These are phyloP conservation scores for Pleurozium schreberi DNA, from an alignment of 225 moss, liverwort and hornwort species.

Conservation along the genomic window DNA sequence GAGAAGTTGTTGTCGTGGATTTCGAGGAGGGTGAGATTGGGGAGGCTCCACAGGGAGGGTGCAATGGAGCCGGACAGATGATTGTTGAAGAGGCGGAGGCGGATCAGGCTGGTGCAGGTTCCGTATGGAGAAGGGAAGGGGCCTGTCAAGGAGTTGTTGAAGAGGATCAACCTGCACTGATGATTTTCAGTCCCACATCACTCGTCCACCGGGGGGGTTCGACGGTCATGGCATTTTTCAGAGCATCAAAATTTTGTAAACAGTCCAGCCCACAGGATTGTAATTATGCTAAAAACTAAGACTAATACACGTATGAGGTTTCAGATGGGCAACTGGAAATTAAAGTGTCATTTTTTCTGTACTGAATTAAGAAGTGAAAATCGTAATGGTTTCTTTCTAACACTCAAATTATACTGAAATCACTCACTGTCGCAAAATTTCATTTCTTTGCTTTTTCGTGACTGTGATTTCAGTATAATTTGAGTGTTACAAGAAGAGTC, in stretches of 20 bases:
- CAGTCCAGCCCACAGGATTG: not conserved
- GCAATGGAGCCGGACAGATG: constrained; percentile 14
- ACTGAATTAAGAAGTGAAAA: not conserved
- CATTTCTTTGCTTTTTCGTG: not conserved
- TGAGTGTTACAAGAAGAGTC: not conserved
- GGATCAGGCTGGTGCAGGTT: constrained; percentile 22
- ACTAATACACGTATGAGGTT: too few relatives aligned
- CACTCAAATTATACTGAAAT: not conserved
- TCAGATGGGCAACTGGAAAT: too few relatives aligned
- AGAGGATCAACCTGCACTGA: constrained; percentile 32
- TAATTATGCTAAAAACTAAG: not conserved
- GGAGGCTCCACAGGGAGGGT: constrained; percentile 5
- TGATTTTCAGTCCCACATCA: not conserved
- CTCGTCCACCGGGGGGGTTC: too few relatives aligned
- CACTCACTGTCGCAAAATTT: not conserved
- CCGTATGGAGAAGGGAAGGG: constrained; percentile 8
- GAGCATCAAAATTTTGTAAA: not conserved
- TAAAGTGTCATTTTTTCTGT: not conserved
- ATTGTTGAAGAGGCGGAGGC: constrained; percentile 30
- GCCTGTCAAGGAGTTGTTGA: constrained; percentile 34
- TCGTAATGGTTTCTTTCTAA: not conserved
- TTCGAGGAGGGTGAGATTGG: constrained; percentile 26
- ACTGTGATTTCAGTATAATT: not conserved
- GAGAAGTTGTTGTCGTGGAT: constrained; percentile 28
- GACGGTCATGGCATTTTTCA: not conserved